Conservation (phyloP, 768 basidiomycete genomes). For the Psilocybe cyanescens region DNA sequence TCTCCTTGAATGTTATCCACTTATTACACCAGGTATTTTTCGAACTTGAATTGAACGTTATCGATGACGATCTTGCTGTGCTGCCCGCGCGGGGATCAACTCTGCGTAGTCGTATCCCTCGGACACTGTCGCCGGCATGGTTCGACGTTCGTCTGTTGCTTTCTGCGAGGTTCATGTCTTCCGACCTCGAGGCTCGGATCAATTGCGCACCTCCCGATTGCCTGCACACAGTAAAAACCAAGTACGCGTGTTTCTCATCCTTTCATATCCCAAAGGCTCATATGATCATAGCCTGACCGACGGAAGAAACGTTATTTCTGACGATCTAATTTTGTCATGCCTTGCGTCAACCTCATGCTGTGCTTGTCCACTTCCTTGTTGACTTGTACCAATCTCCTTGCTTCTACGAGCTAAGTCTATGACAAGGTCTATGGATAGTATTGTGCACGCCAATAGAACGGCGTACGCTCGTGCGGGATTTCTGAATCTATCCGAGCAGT, state of each 20-base stretch:
- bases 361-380: constrained; percentile 2
- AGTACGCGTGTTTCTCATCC: not conserved
- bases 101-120: not conserved
- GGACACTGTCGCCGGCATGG: not conserved
- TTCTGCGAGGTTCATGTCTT: not conserved
- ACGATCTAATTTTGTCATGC: not conserved
- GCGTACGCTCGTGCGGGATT: constrained; percentile 8
- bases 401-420: not conserved
- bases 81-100: too few species aligned
- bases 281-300: not conserved
- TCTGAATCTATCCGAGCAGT: constrained; percentile 7
- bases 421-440: constrained; percentile 6
- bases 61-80: too few species aligned
- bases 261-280: not conserved
- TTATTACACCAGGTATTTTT: not conserved
- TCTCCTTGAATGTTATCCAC: not conserved
- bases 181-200: constrained; percentile 5
- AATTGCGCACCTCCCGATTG: not conserved
- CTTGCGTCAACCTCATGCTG: constrained; percentile 10
- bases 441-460: constrained; percentile 4
- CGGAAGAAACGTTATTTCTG: not conserved
- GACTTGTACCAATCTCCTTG: not conserved
- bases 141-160: not conserved
- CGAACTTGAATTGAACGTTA: too few species aligned
- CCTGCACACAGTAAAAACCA: too few species aligned